Evolutionary conservation across 202 grass and related monocot genomes (phyloP), one percentile per base, ranked within the genome.

Genomic region (Setaria viridis): DNA sequence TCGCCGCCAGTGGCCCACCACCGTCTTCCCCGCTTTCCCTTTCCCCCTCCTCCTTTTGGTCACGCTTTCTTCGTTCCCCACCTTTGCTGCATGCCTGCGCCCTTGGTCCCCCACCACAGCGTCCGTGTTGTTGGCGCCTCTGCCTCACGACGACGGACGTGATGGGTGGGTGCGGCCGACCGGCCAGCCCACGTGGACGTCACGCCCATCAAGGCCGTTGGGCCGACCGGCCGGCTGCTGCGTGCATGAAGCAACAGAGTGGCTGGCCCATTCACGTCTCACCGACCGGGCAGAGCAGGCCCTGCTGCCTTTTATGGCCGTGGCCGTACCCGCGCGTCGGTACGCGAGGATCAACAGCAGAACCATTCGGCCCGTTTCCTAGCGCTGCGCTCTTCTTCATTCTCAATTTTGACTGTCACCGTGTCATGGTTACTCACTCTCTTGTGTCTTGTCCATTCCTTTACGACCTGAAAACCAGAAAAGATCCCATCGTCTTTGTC

Each of bases 1-100:
- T 39, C 19, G 49, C 72, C 15, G 33, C 35, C 17, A 53, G 34
- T 7, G 42, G 68, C 3, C 68, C 68, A 47, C 59, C 58, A 70
- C 42, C 19, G 67, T 17, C 63, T 66, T 13, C 9, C 19, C 2
- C 9, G 4, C 37, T 11, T 45, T 4, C 68, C 3, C n/a, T 2
- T 19, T 9, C 3, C n/a, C 8, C 20, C 13, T 15, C 12, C 8
- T 4, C 16, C 5, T 5, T 59, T 2, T 20, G 50, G 6, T 78
- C 75, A 78, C 56, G 75, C 56, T 32, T 47, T 63, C 76, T 48
- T 33, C 56, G 12, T 79, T 65, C 59, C 59, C 62, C 60, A 60
- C 20, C 77, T 66, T 79, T 66, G 60, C 45, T 79, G 76, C 42
- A 13, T 3, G 50, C 5, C 17, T 20, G 25, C 25, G 25, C 25